These are phyloP conservation scores for Diospyros kaki DNA, from an alignment of 148 eudicot species.

Conservation along the genomic window DNA sequence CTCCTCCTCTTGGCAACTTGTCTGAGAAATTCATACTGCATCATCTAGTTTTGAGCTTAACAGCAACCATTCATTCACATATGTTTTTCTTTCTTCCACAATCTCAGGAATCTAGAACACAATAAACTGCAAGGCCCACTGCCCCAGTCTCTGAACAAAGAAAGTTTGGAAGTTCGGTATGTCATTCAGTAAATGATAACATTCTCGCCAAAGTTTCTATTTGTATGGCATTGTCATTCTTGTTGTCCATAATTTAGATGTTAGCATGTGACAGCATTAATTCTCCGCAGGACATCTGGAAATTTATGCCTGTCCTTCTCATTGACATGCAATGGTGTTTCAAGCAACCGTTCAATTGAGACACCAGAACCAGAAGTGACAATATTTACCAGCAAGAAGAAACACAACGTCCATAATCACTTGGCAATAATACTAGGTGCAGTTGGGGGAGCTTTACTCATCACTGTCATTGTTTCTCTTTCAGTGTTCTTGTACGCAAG, in stretches of 20 bases:
- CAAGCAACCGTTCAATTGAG: constrained; percentile 44
- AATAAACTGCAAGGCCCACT: constrained; percentile 68
- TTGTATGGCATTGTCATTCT: constrained; percentile 22
- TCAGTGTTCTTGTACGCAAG: constrained; percentile 35
- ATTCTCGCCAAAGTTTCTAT: too few relatives aligned
- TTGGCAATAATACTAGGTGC: constrained; percentile 37
- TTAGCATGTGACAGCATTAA: constrained; percentile 9
- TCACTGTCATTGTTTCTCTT: constrained; percentile 24
- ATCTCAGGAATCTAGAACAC: constrained; percentile 65
- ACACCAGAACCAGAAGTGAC: constrained; percentile 73
- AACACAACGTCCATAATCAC: constrained; percentile 41
- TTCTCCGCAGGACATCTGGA: constrained; percentile 55
- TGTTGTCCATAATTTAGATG: not conserved
- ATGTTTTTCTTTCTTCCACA: not conserved
- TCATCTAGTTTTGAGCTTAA: not conserved
- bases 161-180: constrained; percentile 61
- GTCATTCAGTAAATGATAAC: not conserved
- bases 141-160: constrained; percentile 56
- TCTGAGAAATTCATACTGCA: not conserved
- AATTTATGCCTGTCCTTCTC: constrained; percentile 62
- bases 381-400: constrained; percentile 30
- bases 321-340: constrained; percentile 30
- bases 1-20: not conserved
- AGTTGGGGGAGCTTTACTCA: constrained; percentile 39
- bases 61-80: not conserved